Base-by-base conservation (phyloP, 2,329 filamentous ascomycete species). In the Rutstroemia sp. region DNA sequence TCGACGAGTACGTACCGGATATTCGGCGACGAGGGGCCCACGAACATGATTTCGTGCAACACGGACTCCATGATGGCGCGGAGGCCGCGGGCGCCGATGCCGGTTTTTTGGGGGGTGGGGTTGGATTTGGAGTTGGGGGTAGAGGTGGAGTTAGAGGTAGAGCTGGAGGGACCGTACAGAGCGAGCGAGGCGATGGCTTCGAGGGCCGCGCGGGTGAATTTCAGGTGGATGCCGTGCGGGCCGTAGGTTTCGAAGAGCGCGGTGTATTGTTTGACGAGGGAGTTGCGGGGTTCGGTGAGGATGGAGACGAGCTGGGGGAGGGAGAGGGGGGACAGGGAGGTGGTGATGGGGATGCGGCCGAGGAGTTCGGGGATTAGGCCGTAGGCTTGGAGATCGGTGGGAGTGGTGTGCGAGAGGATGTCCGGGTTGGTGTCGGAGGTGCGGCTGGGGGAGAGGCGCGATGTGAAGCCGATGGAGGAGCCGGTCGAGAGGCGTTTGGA, bases 341-440 rank as follows among this genome's bases (percentile, higher is more conserved):
- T 91, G 49, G 91, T 87, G 58, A 96, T 90, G 52, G 95, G 92
- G 49, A 99, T 84, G 18, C 94, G 88, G n/a, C 94, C 94, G 53
- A 97, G 87, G n/a, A 96, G 78, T 72, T 96, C 92, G 0, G 92
- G 92, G 54, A 96, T 96, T 68, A 96, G 90, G 14, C 92, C 92
- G 67, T 91, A 96, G 45, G 79, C 81, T 71, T 95, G 90, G 2
- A 95, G 75, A 65, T 95, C 88, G 10, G 81, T 77, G 1, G 90
- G 87, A 4, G 83, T 87, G 25, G 88, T 80, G 21, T 94, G 79
- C 62, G 79, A 47, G 18, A 65, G 57, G 46, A 59, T 16, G 30
- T 59, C 59, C 3, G 38, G 77, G 76, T 14, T 34, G 50, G 21
- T 34, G 34, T 25, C 50, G 44, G 19, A 42, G 18, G 52, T 27